phyloP scores from a whole-genome alignment of 2,329 filamentous ascomycete species.

The Aplosporella prunicola region DNA sequence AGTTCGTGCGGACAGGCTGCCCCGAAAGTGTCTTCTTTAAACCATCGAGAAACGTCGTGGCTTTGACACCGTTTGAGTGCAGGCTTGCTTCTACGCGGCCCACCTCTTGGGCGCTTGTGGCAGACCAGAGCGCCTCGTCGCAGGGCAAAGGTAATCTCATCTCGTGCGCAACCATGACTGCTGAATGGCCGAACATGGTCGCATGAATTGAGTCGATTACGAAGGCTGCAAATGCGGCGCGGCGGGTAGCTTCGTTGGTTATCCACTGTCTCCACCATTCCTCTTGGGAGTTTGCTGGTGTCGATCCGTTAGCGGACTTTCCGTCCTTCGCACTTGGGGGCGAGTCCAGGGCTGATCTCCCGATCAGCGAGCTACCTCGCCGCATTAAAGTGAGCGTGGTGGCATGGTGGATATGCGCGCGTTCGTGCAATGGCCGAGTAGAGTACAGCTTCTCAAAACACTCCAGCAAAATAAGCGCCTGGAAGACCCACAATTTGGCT shows the following conservation, averaged over 20 bases:
- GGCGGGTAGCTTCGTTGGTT: slow-evolving; percentile 78
- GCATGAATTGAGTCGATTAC: slow-evolving; percentile 92
- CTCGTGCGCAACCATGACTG: slow-evolving; percentile 94
- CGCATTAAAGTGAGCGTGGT: slow-evolving; percentile 94
- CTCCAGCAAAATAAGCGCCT: slow-evolving; percentile 78
- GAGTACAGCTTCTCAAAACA: slow-evolving; percentile 98
- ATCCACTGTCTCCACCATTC: slow-evolving; percentile 98
- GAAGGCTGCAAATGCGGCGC: slow-evolving; percentile 88
- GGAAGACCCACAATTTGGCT: slow-evolving; percentile 93
- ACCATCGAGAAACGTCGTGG: slow-evolving; percentile 79
- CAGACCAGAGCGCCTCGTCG: slow-evolving; percentile 87
- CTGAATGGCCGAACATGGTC: slow-evolving; percentile 95
- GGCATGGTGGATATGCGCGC: slow-evolving; percentile 92
- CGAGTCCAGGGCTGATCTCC: slow-evolving; percentile 73
- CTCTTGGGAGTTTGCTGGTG: slow-evolving; percentile 56
- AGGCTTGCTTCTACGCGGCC: slow-evolving; percentile 73
- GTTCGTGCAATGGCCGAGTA: slow-evolving; percentile 80
- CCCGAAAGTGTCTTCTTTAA: slow-evolving; percentile 80
- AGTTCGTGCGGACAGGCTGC: slow-evolving; percentile 80
- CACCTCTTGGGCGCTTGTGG: slow-evolving; percentile 78
- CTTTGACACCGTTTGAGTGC: slow-evolving; percentile 71
- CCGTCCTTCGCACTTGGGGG: slow-evolving; percentile 65
- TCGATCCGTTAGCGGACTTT: slow-evolving; percentile 35
- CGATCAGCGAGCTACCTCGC: slow-evolving; percentile 81
- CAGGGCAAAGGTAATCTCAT: slow-evolving; percentile 86